A percentile compares a stretch with the other conserved stretches of the same genome.
phyloP scores from a whole-genome alignment of 495 filamentous ascomycete species.

The Aspergillus ostianus region DNA sequence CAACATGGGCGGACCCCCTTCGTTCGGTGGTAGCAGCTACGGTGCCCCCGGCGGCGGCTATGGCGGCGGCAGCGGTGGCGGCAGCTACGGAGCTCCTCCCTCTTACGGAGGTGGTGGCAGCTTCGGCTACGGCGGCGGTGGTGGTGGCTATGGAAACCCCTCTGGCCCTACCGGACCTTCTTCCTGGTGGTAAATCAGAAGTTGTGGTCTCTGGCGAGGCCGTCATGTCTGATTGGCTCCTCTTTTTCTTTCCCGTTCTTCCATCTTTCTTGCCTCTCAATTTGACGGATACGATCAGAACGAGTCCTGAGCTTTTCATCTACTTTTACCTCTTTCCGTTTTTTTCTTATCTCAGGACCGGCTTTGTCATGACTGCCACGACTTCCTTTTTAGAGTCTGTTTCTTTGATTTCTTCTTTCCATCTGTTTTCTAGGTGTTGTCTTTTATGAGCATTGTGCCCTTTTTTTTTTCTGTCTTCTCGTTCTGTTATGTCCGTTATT shows the following conservation, averaged over 20 bases:
- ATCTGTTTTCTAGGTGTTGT: slow-evolving; percentile 32
- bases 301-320: slow-evolving; percentile 46
- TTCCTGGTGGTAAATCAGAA: slow-evolving; percentile 86
- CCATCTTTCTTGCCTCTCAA: slow-evolving; percentile 33
- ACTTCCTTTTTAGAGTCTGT: slow-evolving; percentile 35
- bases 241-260: slow-evolving; percentile 42
- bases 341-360: slow-evolving; percentile 43
- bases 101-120: slow-evolving; percentile 37
- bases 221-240: slow-evolving; percentile 46
- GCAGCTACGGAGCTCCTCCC: slow-evolving; percentile 27
- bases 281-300: slow-evolving; percentile 48
- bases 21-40: slow-evolving; percentile 50
- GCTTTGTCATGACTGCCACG: slow-evolving; percentile 53
- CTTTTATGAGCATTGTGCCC: slow-evolving; percentile 25
- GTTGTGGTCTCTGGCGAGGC: slow-evolving; percentile 50
- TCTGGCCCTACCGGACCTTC: slow-evolving; percentile 76
- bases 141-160: slow-evolving; percentile 77
- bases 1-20: slow-evolving; percentile 37
- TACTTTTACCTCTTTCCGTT: slow-evolving; percentile 27
- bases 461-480: slow-evolving; percentile 33
- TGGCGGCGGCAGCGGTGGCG: slow-evolving; percentile 41
- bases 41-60: slow-evolving; percentile 45
- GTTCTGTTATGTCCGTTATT: slow-evolving; percentile 30
- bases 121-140: slow-evolving; percentile 39
- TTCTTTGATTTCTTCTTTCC: slow-evolving; percentile 19